phyloP scores from a whole-genome alignment of 345 rosid species.

The Arabis hirsuta region DNA sequence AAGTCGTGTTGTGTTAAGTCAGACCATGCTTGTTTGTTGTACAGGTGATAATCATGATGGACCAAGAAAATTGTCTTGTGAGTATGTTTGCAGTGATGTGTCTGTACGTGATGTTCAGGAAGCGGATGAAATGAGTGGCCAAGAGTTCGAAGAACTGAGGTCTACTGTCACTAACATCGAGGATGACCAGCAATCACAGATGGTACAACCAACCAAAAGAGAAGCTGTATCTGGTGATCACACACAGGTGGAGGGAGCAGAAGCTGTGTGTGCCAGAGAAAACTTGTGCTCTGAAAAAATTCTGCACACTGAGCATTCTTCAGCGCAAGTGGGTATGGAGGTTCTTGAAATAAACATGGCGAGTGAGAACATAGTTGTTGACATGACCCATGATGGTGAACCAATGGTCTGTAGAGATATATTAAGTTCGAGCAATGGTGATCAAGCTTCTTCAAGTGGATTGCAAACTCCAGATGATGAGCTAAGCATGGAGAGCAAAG shows the following conservation, averaged over 20 bases:
- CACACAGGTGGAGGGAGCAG: constrained; percentile 37
- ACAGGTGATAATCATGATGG: constrained; percentile 38
- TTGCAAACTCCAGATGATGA: constrained; percentile 46
- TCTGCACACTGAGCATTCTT: constrained; percentile 16
- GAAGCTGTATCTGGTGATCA: constrained; percentile 42
- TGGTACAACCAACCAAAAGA: constrained; percentile 30
- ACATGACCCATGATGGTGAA: constrained; percentile 40
- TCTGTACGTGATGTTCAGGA: constrained; percentile 37
- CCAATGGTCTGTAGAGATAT: constrained; percentile 29
- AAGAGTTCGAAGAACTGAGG: constrained; percentile 37
- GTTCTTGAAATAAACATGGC: constrained; percentile 29
- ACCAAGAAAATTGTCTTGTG: constrained; percentile 36
- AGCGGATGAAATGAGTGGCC: constrained; percentile 38
- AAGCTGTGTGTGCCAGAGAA: constrained; percentile 40
- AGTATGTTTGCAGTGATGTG: constrained; percentile 30
- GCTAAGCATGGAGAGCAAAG: constrained; percentile 39
- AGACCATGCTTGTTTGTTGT: constrained; percentile 24
- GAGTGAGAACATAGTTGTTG: constrained; percentile 38
- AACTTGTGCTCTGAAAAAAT: constrained; percentile 29
- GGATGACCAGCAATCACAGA: constrained; percentile 35
- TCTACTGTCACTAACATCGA: constrained; percentile 34
- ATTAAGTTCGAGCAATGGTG: constrained; percentile 35
- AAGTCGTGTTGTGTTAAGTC: constrained; percentile 26
- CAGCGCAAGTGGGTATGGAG: constrained; percentile 44
- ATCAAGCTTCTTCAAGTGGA: constrained; percentile 40